These are phyloP conservation scores for Tetrahymena elliotti DNA, from an alignment of 73 alveolate species.

Conservation along the genomic window DNA sequence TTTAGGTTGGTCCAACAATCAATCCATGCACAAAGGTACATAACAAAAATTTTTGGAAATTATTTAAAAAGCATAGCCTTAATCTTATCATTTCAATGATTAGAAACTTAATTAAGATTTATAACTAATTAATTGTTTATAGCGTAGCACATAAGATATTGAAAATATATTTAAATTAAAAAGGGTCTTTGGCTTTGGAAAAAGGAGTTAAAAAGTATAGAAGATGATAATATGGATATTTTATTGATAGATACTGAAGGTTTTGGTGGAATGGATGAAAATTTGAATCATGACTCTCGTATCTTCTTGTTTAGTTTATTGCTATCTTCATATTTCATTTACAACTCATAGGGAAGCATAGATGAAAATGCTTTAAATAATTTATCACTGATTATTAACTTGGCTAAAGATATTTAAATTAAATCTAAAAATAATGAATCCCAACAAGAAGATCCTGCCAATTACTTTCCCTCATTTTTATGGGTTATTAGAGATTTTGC, in stretches of 20 bases:
- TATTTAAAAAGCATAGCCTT: too few relatives aligned
- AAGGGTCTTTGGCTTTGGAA: constrained; percentile 43
- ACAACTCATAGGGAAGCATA: constrained; percentile 87
- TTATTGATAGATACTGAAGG: constrained; percentile 88
- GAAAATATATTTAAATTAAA: neutral
- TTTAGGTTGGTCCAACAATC: constrained; percentile 54
- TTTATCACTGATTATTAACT: constrained; percentile 52
- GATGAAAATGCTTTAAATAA: constrained; percentile 71
- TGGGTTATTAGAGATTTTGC: constrained; percentile 98
- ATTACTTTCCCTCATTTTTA: constrained; percentile 86
- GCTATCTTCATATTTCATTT: constrained; percentile 70
- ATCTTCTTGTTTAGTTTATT: constrained; percentile 79
- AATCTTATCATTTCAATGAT: too few relatives aligned
- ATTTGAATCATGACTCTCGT: constrained; percentile 88
- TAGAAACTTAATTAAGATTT: neutral
- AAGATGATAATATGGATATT: constrained; percentile 71
- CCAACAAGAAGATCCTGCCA: constrained; percentile 78
- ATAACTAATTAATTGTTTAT: neutral
- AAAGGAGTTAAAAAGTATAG: constrained; percentile 47
- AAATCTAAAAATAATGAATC: constrained; percentile 65
- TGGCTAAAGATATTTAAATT: constrained; percentile 63
- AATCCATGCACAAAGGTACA: constrained; percentile 38
- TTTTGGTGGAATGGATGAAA: constrained; percentile 92
- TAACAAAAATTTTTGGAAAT: neutral
- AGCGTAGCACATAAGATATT: neutral